phyloP scores from a whole-genome alignment of 345 rosid genomes.

The Pugionium dolabratum region DNA sequence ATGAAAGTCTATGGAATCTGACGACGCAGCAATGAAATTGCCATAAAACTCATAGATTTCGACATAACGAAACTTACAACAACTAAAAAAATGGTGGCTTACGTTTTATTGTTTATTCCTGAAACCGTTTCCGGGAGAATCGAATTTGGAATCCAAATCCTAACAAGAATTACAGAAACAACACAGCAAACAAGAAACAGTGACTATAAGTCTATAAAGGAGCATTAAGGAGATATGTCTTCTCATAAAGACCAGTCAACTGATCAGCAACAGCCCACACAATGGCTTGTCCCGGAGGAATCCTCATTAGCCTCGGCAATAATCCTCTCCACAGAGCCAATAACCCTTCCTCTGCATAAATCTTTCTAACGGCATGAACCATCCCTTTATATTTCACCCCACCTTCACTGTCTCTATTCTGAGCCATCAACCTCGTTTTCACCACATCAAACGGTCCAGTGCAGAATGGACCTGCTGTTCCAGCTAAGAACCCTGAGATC shows the following conservation, averaged over 20 bases:
- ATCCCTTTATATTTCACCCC: conserved; percentile 78
- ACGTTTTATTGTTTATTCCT: no score
- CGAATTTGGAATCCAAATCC: no score
- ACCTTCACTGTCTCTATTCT: conserved; percentile 52
- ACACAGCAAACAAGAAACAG: no score
- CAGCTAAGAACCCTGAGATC: conserved; percentile 95
- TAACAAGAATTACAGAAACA: background rate
- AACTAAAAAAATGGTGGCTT: no score
- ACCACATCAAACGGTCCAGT: conserved; percentile 98
- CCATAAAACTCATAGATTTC: no score
- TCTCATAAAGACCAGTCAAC: conserved; percentile 79
- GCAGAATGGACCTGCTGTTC: conserved; percentile 88
- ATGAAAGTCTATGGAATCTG: no score
- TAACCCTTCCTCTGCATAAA: conserved; percentile 82
- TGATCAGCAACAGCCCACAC: conserved; percentile 99
- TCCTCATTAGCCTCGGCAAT: conserved; percentile 93
- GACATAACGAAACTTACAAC: no score
- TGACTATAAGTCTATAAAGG: conserved; percentile 7
- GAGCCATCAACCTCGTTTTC: conserved; percentile 96
- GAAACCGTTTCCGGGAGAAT: no score
- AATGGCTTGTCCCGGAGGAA: conserved; percentile 96
- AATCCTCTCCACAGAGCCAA: conserved; percentile 88
- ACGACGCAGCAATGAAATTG: no score
- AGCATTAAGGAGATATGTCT: conserved; percentile 51
- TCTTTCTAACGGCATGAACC: conserved; percentile 84